These are phyloP conservation scores for Suillus subaureus DNA, from an alignment of 768 basidiomycete genomes.

Conservation along the genomic window DNA sequence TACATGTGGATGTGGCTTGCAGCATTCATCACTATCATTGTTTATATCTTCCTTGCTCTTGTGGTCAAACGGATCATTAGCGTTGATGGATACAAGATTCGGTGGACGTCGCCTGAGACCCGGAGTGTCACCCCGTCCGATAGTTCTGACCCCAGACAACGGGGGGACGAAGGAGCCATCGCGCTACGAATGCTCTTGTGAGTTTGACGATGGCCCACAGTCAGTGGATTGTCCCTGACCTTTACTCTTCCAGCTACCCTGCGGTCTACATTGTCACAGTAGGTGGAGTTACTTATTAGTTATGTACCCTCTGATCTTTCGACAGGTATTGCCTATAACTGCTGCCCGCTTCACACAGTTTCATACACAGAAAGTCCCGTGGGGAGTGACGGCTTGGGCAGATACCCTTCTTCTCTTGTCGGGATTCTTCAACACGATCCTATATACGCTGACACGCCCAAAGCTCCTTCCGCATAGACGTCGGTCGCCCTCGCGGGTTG, in stretches of 20 bases:
- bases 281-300: constrained; percentile 4
- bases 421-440: constrained; percentile 46
- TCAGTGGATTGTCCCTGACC: constrained; percentile 5
- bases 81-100: constrained; percentile 33
- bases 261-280: constrained; percentile 44
- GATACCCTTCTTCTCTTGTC: constrained; percentile 45
- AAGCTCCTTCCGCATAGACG: constrained; percentile 34
- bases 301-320: not conserved
- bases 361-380: constrained; percentile 30
- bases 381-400: constrained; percentile 40
- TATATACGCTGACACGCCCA: constrained; percentile 42
- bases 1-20: constrained; percentile 58
- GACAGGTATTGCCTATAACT: constrained; percentile 42
- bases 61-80: constrained; percentile 41
- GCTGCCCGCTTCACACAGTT: constrained; percentile 43
- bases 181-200: constrained; percentile 53
- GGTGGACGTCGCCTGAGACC: constrained; percentile 13
- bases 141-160: constrained; percentile 6
- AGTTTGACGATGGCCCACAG: constrained; percentile 21
- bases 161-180: constrained; percentile 24
- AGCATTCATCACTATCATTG: constrained; percentile 41
- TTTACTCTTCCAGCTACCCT: constrained; percentile 41
- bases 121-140: constrained; percentile 7
- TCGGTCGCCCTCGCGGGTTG: constrained; percentile 2
- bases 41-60: constrained; percentile 49